A percentile compares a stretch with the other conserved stretches of the same genome.
Evolutionary conservation across 1,284 basidiomycete species (phyloP).

Genomic region (Ustilago trichophora): DNA sequence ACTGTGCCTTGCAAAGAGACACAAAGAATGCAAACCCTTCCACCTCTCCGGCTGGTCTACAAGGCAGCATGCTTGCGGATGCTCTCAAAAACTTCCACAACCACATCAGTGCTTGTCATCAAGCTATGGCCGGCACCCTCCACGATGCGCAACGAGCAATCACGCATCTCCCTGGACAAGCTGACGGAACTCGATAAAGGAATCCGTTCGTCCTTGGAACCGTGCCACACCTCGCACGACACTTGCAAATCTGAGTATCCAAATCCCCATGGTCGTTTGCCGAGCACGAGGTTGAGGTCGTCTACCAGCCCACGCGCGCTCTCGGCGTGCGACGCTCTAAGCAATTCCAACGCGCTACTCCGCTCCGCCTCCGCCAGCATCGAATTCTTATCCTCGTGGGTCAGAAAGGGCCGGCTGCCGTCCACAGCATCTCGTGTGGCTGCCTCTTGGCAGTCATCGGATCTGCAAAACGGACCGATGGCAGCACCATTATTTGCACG

Average conservation of each 20-base stretch:
- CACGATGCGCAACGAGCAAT: constrained; percentile 81
- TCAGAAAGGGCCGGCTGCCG: background rate
- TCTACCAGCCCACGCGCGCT: constrained; percentile 87
- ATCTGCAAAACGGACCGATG: background rate
- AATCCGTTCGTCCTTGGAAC: constrained; percentile 90
- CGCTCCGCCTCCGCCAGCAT: constrained; percentile 14
- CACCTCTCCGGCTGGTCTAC: too few species aligned
- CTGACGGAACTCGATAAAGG: constrained; percentile 81
- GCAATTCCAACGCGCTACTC: constrained; percentile 74
- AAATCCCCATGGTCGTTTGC: constrained; percentile 78
- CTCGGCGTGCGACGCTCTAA: constrained; percentile 93
- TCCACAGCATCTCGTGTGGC: constrained; percentile 2
- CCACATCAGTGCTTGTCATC: constrained; percentile 75
- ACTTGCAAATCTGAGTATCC: constrained; percentile 75
- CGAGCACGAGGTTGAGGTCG: constrained; percentile 88
- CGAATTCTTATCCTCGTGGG: background rate
- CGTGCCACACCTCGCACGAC: constrained; percentile 89
- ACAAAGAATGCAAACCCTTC: too few species aligned
- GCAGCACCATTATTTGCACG: too few species aligned
- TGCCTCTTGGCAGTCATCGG: background rate
- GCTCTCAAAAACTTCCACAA: constrained; percentile 58
- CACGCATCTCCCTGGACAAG: constrained; percentile 87
- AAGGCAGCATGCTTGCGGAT: constrained; percentile 13
- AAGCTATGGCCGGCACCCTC: constrained; percentile 88
- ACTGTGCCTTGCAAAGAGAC: too few species aligned